These are phyloP conservation scores for Pythium apleroticum DNA, from an alignment of 352 stramenopile genomes.

Conservation along the genomic window DNA sequence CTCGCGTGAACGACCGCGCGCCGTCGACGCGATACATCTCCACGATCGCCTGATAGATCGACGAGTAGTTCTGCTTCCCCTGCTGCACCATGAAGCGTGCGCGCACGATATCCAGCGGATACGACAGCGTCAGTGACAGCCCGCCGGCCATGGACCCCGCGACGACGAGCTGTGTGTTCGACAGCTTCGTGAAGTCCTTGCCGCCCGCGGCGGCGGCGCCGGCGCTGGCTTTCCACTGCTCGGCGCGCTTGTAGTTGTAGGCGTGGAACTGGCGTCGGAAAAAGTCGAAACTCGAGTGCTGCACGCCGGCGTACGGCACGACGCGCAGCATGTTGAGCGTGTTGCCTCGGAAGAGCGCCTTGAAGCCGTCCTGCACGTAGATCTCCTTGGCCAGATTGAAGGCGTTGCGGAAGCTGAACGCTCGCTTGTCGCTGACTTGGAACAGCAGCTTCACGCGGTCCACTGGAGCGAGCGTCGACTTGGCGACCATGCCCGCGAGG, in stretches of 20 bases:
- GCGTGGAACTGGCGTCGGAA: conserved; percentile 79
- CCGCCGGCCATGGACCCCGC: conserved; percentile 72
- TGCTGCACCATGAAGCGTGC: conserved; percentile 88
- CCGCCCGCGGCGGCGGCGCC: background rate
- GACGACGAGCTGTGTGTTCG: conserved; percentile 71
- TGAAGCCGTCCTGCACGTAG: conserved; percentile 68
- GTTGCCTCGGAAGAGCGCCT: conserved; percentile 70
- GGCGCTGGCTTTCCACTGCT: conserved; percentile 23
- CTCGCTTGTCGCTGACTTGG: conserved; percentile 71
- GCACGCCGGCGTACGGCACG: conserved; percentile 73
- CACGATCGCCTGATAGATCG: conserved; percentile 60
- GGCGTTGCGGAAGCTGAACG: conserved; percentile 78
- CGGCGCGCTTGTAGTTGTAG: conserved; percentile 64
- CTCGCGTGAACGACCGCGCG: conserved; percentile 60
- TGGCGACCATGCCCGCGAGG: conserved; percentile 70
- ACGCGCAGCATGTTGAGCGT: conserved; percentile 81
- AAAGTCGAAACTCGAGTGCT: conserved; percentile 86
- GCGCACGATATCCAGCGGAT: conserved; percentile 81
- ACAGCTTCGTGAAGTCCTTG: conserved; percentile 56
- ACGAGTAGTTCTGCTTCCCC: conserved; percentile 72
- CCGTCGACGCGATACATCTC: conserved; percentile 82
- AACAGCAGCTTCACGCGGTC: conserved; percentile 88
- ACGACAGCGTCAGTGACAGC: conserved; percentile 71
- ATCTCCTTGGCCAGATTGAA: conserved; percentile 59
- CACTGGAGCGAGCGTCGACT: conserved; percentile 69